Percentiles rank a stretch among this genome's conserved stretches.
These are phyloP conservation scores for Pulveroboletus sp. DNA, from an alignment of 1,284 basidiomycete genomes.

Conservation along the genomic window DNA sequence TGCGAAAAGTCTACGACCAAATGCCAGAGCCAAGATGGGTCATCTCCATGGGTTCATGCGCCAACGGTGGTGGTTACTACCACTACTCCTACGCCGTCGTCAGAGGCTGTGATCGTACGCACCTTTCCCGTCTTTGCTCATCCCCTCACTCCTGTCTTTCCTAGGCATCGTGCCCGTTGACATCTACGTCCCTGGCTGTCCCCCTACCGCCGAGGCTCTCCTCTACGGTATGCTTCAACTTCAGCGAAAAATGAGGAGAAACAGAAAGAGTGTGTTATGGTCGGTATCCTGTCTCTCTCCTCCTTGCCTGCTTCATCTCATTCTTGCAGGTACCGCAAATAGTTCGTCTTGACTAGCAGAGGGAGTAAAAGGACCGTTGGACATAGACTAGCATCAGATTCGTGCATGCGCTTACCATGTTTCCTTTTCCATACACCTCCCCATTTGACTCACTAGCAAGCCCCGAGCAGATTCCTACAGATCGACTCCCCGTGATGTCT, in stretches of 20 bases:
- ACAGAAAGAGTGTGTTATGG: constrained; percentile 90
- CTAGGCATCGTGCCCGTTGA: constrained; percentile 95
- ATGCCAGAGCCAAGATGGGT: constrained; percentile 99
- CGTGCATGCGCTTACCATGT: constrained; percentile 22
- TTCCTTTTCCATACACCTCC: not conserved
- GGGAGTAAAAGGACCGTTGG: constrained; percentile 7
- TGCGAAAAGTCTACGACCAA: constrained; percentile 95
- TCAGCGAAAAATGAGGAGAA: constrained; percentile 95
- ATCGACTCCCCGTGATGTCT: too few species aligned
- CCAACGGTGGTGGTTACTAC: constrained; percentile 98
- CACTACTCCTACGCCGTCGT: constrained; percentile 99
- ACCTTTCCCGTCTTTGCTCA: not conserved
- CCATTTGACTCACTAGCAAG: constrained; percentile 1
- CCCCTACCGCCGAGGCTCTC: constrained; percentile 91
- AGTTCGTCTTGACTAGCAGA: not conserved
- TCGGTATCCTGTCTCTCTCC: constrained; percentile 41
- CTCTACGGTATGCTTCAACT: constrained; percentile 94
- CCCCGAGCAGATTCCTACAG: not conserved
- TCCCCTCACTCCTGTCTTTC: not conserved
- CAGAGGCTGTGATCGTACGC: constrained; percentile 94
- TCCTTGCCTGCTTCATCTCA: not conserved
- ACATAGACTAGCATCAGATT: constrained; percentile 31
- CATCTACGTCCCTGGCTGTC: constrained; percentile 96
- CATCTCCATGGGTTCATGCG: constrained; percentile 99
- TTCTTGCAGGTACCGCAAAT: constrained; percentile 34